Conservation (phyloP, 352 stramenopile genomes). For the Phytophthora uliginosa region DNA sequence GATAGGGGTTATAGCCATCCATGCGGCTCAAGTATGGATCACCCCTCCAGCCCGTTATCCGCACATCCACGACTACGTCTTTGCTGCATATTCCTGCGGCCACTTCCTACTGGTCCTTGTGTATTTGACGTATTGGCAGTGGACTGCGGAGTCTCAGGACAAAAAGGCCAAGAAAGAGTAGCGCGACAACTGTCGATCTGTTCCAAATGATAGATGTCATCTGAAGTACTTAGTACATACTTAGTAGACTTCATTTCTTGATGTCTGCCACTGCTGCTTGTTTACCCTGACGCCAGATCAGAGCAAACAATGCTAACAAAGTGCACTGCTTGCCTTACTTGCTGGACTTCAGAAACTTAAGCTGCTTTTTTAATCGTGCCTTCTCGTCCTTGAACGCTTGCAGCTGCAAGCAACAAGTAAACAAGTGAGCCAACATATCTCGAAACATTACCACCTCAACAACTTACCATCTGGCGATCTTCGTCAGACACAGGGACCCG, state of each 20-base stretch:
- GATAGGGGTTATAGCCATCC: constrained; percentile 59
- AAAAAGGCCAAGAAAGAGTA: constrained; percentile 58
- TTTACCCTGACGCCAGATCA: constrained; percentile 9
- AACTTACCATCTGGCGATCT: constrained; percentile 82
- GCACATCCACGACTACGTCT: constrained; percentile 90
- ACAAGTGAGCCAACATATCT: background rate
- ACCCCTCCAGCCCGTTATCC: constrained; percentile 67
- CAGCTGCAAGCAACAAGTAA: constrained; percentile 45
- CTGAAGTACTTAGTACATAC: constrained; percentile 14
- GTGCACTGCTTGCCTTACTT: constrained; percentile 48
- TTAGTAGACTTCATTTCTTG: constrained; percentile 14
- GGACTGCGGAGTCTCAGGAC: constrained; percentile 48
- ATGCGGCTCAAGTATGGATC: constrained; percentile 61
- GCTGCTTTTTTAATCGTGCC: constrained; percentile 84
- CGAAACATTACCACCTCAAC: background rate
- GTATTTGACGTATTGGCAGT: constrained; percentile 91
- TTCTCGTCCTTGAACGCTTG: constrained; percentile 92
- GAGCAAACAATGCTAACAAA: constrained; percentile 6
- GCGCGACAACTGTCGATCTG: constrained; percentile 12
- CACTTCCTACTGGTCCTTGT: constrained; percentile 79
- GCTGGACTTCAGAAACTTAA: constrained; percentile 78
- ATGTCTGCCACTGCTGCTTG: constrained; percentile 12
- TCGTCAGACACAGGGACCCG: constrained; percentile 59
- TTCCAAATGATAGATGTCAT: constrained; percentile 18
- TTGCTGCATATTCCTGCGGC: constrained; percentile 81